Evolutionary conservation across 2,329 filamentous ascomycete genomes (phyloP).

Genomic region (Furcasterigmium furcatum): DNA sequence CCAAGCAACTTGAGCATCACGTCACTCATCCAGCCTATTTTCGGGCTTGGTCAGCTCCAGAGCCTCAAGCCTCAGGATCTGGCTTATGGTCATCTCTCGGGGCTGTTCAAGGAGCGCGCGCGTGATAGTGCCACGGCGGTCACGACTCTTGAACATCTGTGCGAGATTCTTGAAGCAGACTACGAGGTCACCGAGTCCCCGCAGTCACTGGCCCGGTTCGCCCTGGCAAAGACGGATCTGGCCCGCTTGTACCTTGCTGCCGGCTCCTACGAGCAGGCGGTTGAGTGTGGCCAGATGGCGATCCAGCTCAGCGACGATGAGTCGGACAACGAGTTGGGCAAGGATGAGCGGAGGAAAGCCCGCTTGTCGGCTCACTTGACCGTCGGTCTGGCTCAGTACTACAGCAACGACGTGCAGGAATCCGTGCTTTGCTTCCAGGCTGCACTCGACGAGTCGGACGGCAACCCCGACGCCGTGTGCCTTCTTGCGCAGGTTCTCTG

Average conservation of each 20-base stretch:
- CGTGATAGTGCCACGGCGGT: constrained; percentile 65
- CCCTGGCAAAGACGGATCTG: constrained; percentile 81
- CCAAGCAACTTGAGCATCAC: constrained; percentile 47
- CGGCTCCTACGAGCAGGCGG: constrained; percentile 62
- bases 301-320: constrained; percentile 75
- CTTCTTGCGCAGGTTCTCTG: constrained; percentile 88
- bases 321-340: constrained; percentile 61
- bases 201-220: constrained; percentile 70
- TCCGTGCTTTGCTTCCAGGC: constrained; percentile 78
- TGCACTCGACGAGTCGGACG: constrained; percentile 72
- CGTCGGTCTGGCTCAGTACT: constrained; percentile 79
- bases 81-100: constrained; percentile 71
- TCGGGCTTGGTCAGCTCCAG: constrained; percentile 80
- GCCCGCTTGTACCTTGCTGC: constrained; percentile 77
- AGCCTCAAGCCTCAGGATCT: constrained; percentile 69
- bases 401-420: constrained; percentile 59
- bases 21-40: constrained; percentile 79
- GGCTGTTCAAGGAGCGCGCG: constrained; percentile 79
- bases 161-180: constrained; percentile 68
- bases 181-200: constrained; percentile 83
- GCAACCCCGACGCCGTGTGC: constrained; percentile 80
- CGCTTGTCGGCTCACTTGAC: constrained; percentile 84
- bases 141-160: constrained; percentile 61
- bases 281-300: constrained; percentile 77
- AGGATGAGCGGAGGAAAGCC: constrained; percentile 64